phyloP scores from a whole-genome alignment of 2,329 filamentous ascomycete genomes.

The Hymenoscyphus infarciens region DNA sequence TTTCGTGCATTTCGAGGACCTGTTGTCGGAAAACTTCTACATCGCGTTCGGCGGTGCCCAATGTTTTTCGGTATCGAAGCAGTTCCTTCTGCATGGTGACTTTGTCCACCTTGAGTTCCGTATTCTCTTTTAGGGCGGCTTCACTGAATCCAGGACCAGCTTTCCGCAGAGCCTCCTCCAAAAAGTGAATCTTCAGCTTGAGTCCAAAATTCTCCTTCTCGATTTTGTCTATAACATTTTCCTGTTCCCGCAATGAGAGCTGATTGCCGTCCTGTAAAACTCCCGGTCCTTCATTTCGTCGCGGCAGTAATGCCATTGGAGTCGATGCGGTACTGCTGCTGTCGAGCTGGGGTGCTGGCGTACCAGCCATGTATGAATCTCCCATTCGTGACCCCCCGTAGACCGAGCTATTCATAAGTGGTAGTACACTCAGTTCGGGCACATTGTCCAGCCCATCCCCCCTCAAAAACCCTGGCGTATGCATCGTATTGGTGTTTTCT shows the following conservation, averaged over 20 bases:
- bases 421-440: constrained; percentile 70
- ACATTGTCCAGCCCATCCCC: constrained; percentile 57
- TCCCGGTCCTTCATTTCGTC: constrained; percentile 59
- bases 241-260: constrained; percentile 88
- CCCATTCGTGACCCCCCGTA: constrained; percentile 64
- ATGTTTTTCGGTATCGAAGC: constrained; percentile 77
- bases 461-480: constrained; percentile 67
- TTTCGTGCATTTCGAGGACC: constrained; percentile 77
- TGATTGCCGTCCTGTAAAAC: constrained; percentile 83
- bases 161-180: constrained; percentile 86
- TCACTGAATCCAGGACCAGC: constrained; percentile 87
- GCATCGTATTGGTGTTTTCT: constrained; percentile 50
- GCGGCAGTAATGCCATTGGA: constrained; percentile 67
- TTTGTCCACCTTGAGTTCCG: constrained; percentile 89
- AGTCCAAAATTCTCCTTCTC: constrained; percentile 98
- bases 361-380: constrained; percentile 56
- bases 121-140: constrained; percentile 87
- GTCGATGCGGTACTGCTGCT: constrained; percentile 82
- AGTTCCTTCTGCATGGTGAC: constrained; percentile 87
- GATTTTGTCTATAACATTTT: constrained; percentile 91
- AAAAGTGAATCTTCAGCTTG: constrained; percentile 94
- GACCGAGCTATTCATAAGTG: constrained; percentile 68
- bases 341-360: constrained; percentile 70
- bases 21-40: constrained; percentile 80
- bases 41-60: constrained; percentile 79